These are phyloP conservation scores for Clausena lansium DNA, from an alignment of 345 rosid species.

Conservation along the genomic window DNA sequence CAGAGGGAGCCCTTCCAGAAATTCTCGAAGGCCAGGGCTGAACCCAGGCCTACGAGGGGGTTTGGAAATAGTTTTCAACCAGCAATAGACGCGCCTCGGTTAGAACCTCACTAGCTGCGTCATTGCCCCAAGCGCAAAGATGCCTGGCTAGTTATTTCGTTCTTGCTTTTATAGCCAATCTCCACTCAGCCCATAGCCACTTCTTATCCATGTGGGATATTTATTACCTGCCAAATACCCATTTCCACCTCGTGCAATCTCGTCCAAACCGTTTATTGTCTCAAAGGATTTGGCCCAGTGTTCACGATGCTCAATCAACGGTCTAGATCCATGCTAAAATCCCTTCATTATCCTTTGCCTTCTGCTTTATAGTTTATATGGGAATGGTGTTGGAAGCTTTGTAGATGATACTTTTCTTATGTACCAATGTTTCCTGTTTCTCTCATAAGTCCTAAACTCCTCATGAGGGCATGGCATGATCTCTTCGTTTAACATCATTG, in stretches of 20 bases:
- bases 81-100: too few relatives aligned
- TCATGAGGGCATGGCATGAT: too few relatives aligned
- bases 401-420: neutral
- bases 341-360: neutral
- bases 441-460: neutral
- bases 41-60: too few relatives aligned
- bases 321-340: neutral
- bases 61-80: too few relatives aligned
- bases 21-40: too few relatives aligned
- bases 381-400: neutral
- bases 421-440: neutral
- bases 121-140: too few relatives aligned
- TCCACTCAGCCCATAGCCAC: too few relatives aligned
- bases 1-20: too few relatives aligned
- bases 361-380: neutral
- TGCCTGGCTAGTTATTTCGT: accelerated
- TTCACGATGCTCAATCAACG: neutral
- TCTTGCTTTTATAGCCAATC: too few relatives aligned
- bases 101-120: too few relatives aligned
- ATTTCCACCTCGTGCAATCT: neutral
- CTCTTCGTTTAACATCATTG: too few relatives aligned
- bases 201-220: conserved; percentile 2
- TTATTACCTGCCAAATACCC: neutral
- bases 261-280: neutral
- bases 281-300: neutral